Percentiles rank a stretch among this genome's conserved stretches.
phyloP scores from a whole-genome alignment of 164 flowering plant genomes.

The Cinnamomum micranthum region DNA sequence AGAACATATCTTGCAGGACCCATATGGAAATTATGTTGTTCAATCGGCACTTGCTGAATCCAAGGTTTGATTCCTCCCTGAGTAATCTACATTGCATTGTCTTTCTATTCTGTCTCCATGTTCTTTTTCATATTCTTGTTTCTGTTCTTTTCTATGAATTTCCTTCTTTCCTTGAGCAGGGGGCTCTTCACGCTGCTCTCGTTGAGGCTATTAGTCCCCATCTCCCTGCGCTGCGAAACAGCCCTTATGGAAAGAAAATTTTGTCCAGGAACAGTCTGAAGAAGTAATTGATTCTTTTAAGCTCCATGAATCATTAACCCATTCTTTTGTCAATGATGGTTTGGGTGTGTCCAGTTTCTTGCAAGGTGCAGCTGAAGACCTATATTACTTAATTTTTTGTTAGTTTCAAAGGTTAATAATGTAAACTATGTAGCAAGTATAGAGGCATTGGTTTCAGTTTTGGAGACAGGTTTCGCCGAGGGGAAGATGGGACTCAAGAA shows the following conservation, averaged over 20 bases:
- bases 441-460: constrained; percentile 2
- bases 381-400: neutral
- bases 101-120: neutral
- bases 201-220: constrained; percentile 49
- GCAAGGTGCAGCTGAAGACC: neutral
- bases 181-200: constrained; percentile 35
- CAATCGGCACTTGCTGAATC: constrained; percentile 55
- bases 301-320: neutral
- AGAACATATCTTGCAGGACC: constrained; percentile 56
- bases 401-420: constrained; percentile 7
- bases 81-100: neutral
- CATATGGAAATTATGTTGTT: constrained; percentile 66
- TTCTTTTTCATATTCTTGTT: neutral
- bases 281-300: constrained; percentile 23
- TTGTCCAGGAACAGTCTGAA: constrained; percentile 38
- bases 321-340: neutral
- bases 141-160: neutral
- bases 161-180: constrained; percentile 31
- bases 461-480: neutral
- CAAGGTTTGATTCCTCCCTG: constrained; percentile 30
- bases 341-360: constrained; percentile 4
- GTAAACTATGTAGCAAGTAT: constrained; percentile 27
- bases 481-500: neutral
- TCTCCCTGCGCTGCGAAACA: constrained; percentile 44
- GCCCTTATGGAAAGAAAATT: constrained; percentile 65